Evolutionary conservation across 306 rosid species (phyloP), one percentile per base, ranked within the genome.

Genomic region (Delonix regia): DNA sequence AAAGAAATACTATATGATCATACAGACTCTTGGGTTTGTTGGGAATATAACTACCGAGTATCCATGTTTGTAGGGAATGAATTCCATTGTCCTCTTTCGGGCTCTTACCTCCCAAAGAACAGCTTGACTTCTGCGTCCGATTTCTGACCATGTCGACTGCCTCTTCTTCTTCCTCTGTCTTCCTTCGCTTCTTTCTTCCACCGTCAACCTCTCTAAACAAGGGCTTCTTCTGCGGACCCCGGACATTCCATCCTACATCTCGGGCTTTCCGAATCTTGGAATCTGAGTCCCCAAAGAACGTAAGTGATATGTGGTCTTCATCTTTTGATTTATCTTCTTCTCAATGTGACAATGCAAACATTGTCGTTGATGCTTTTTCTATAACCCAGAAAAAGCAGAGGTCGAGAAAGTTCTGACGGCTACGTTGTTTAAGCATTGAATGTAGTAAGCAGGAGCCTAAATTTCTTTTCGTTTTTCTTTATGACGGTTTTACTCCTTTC

Each of bases 211-310:
- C 83, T 63, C 74, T 80, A 61, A 69, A 66, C 75, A 88, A 81
- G 94, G 84, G 75, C 73, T 60, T 86, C 73, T 60, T 86, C 28
- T 68, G 76, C 71, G 84, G 90, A 55, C 83, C 86, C 19, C 55
- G 73, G 0, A 42, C 81, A 16, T 34, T 77, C 0, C 79, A 34
- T 68, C 89, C 90, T 28, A 62, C 84, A 71, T 83, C 93, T 76
- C 86, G 82, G 4, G 81, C 63, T 70, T 47, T 82, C 59, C 89
- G 97, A 91, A 88, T 87, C 90, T 86, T 77, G 7, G 90, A 89
- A 73, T 84, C 93, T 61, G 78, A 76, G 71, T 77, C 85, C 44
- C 42, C 83, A 0, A 83, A 63, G 16, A 83, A 83, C 64, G 96
- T 92, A 75, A 84, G 81, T 65, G 15, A 47, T 57, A 5, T 53